Base-by-base conservation (phyloP, 257 asterid genomes). In the Rauvolfia tetraphylla region DNA sequence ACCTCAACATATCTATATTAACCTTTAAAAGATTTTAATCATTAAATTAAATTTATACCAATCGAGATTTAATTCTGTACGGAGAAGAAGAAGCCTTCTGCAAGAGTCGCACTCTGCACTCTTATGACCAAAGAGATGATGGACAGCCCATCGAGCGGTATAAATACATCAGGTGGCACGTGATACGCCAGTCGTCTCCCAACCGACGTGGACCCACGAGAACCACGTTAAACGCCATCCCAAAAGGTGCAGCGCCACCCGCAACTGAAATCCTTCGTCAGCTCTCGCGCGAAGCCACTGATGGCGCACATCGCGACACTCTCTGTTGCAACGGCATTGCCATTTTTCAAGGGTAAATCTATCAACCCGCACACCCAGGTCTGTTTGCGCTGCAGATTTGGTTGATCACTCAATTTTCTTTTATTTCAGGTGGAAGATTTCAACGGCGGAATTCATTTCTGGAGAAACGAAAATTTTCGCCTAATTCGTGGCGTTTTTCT, bases 291-390 rank as follows among this genome's bases (percentile, higher is more conserved):
- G 7, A 20, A 12, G 1, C 18, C 31, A 66, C 57, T 18, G 48
- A 63, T 62, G 71, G 59, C 72, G 63, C 61, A 29, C 18, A 68
- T 53, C 29, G 49, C 41, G 10, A 23, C 66, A 7, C 65, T 76
- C 29, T 66, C 53, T 29, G 58, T 66, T 27, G 59, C 80, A 22
- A 39, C 69, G 46, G 36, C 75, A 7, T 22, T 41, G 4, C 38
- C 73, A 7, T 22, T 38, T 31, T 48, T 68, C 75, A 38, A 27
- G n/a, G 46, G 80, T 76, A 69, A 76, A 25, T 20, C 42, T 14
- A 38, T 12, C 14, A 13, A 31, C 72, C n/a, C 11, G 1, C 14
- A 36, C 38, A 0, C 36, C 29, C 9, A 7, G 56, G 14, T 23
- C 53, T 0, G 41, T 59, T 41, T 17, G 61, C 12, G 38, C 11